Conservation (phyloP, 805 yeast genomes). For the Ascoidea asiatica region DNA sequence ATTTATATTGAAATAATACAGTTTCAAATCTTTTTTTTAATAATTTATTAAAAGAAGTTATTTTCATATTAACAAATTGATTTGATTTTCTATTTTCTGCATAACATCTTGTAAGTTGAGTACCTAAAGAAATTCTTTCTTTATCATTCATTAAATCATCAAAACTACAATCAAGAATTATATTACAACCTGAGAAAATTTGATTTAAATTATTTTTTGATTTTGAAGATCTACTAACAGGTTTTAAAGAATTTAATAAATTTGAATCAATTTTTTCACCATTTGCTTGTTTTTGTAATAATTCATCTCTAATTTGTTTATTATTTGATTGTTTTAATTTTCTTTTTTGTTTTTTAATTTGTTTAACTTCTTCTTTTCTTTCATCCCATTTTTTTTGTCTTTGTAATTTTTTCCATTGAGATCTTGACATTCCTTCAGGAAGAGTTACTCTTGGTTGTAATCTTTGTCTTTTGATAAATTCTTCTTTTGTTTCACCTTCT, state of each 20-base stretch:
- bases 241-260: slow-evolving; percentile 14
- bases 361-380: slow-evolving; percentile 45
- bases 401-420: slow-evolving; percentile 68
- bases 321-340: slow-evolving; percentile 28
- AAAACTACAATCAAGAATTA: slow-evolving; percentile 81
- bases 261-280: slow-evolving; percentile 20
- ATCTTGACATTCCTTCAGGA: slow-evolving; percentile 83
- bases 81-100: slow-evolving; percentile 57
- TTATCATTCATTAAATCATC: slow-evolving; percentile 80
- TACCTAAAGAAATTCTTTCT: slow-evolving; percentile 53
- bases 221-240: slow-evolving; percentile 17
- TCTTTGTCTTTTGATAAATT: too few species aligned
- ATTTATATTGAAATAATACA: slow-evolving; percentile 34
- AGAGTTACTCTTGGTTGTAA: too few species aligned
- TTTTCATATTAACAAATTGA: slow-evolving; percentile 40
- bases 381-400: slow-evolving; percentile 47
- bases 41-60: slow-evolving; percentile 54
- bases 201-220: slow-evolving; percentile 29
- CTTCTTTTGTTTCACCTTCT: too few species aligned
- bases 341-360: slow-evolving; percentile 40
- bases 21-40: slow-evolving; percentile 62
- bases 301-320: slow-evolving; percentile 22
- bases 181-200: slow-evolving; percentile 29
- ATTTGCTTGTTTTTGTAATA: slow-evolving; percentile 24
- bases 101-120: slow-evolving; percentile 74